These are phyloP conservation scores for Dryadomyces quercivorus DNA, from an alignment of 2,329 filamentous ascomycete species.

Conservation along the genomic window DNA sequence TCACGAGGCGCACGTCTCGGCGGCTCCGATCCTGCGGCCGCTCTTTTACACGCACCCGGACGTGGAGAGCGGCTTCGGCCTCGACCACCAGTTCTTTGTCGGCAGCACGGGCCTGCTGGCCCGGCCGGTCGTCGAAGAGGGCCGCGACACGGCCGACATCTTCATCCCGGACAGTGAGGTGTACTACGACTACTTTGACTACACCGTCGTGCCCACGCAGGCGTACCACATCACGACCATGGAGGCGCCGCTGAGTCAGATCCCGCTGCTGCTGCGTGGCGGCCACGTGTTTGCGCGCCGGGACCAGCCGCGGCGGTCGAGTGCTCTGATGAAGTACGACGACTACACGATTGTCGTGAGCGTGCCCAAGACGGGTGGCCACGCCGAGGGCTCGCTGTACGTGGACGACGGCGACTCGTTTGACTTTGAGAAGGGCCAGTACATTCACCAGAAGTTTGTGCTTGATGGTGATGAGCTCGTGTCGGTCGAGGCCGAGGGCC, in stretches of 20 bases:
- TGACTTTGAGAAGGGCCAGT: conserved; percentile 74
- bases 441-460: conserved; percentile 72
- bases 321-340: conserved; percentile 82
- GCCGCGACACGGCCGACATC: conserved; percentile 58
- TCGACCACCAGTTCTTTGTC: conserved; percentile 91
- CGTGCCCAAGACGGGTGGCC: conserved; percentile 48
- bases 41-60: conserved; percentile 87
- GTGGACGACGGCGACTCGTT: conserved; percentile 90
- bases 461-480: conserved; percentile 50
- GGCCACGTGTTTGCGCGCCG: conserved; percentile 87
- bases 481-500: conserved; percentile 54
- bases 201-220: conserved; percentile 56
- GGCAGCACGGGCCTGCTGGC: conserved; percentile 81
- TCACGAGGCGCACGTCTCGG: conserved; percentile 71
- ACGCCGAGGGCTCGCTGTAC: conserved; percentile 72
- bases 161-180: conserved; percentile 81
- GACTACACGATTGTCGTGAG: conserved; percentile 85
- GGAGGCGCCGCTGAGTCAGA: conserved; percentile 68
- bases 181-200: conserved; percentile 95
- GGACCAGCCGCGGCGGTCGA: conserved; percentile 75
- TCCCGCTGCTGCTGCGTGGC: conserved; percentile 83
- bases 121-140: conserved; percentile 78
- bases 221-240: conserved; percentile 60
- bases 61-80: conserved; percentile 73
- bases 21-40: conserved; percentile 77